Evolutionary conservation across 2,329 filamentous ascomycete genomes (phyloP).

Genomic region (Parascedosporium putredinis): DNA sequence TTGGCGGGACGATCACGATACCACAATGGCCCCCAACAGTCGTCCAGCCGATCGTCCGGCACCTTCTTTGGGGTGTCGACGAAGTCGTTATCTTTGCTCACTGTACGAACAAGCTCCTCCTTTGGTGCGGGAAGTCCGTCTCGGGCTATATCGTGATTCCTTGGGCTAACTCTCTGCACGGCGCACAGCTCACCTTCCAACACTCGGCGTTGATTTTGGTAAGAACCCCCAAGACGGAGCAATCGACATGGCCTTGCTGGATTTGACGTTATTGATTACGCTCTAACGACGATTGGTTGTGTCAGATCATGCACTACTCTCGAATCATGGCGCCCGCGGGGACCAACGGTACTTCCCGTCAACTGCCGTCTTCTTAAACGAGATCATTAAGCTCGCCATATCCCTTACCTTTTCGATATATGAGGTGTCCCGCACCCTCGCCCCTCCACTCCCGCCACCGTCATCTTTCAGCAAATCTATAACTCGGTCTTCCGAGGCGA

Average conservation of each 20-base stretch:
- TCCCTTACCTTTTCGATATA: conserved; percentile 81
- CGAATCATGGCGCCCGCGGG: conserved; percentile 78
- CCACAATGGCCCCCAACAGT: conserved; percentile 6
- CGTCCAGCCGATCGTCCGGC: background rate
- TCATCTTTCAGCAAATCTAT: conserved; percentile 70
- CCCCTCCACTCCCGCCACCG: conserved; percentile 71
- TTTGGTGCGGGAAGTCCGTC: no score
- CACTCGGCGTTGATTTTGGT: conserved; percentile 66
- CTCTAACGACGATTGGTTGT: background rate
- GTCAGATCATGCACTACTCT: conserved; percentile 84
- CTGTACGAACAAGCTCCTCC: conserved; percentile 21
- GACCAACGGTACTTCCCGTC: conserved; percentile 88
- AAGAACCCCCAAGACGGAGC: no score
- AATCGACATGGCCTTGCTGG: no score
- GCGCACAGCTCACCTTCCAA: conserved; percentile 61
- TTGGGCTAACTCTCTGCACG: no score
- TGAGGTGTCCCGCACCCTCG: conserved; percentile 68
- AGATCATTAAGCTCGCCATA: conserved; percentile 80
- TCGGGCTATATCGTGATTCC: background rate
- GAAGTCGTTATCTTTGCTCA: conserved; percentile 59
- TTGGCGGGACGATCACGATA: no score
- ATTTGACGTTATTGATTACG: no score
- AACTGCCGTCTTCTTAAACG: conserved; percentile 87
- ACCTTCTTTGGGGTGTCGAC: conserved; percentile 48
- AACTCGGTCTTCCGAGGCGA: conserved; percentile 77